phyloP scores from a whole-genome alignment of 805 yeast genomes.

The Nakazawaea siamensis region DNA sequence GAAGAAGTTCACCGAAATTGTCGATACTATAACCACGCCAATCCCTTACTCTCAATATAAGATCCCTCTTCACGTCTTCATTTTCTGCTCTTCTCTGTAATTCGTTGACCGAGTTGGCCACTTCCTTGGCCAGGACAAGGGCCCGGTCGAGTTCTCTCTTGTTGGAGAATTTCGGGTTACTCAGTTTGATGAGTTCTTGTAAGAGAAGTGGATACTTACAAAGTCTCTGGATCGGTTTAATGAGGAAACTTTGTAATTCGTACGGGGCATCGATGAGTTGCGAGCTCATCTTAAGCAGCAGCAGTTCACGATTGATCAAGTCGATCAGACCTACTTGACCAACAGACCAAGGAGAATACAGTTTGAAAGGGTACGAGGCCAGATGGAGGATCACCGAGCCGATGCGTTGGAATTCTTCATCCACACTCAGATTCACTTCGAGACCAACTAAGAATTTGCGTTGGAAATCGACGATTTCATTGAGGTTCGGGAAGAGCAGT shows the following conservation, averaged over 20 bases:
- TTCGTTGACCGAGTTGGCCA: slow-evolving; percentile 85
- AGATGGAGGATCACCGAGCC: slow-evolving; percentile 87
- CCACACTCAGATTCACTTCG: slow-evolving; percentile 78
- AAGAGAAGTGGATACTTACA: slow-evolving; percentile 88
- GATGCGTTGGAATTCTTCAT: slow-evolving; percentile 69
- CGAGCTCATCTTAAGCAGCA: slow-evolving; percentile 46
- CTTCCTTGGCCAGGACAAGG: slow-evolving; percentile 65
- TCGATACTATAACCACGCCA: slow-evolving; percentile 85
- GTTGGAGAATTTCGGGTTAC: slow-evolving; percentile 42
- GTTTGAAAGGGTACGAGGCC: slow-evolving; percentile 67
- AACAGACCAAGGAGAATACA: slow-evolving; percentile 91
- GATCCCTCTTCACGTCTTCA: slow-evolving; percentile 55
- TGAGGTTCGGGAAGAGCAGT: slow-evolving; percentile 75
- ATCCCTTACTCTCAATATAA: slow-evolving; percentile 69
- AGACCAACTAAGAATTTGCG: slow-evolving; percentile 80
- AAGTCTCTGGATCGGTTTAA: slow-evolving; percentile 94
- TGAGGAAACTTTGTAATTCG: slow-evolving; percentile 80
- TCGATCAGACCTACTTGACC: slow-evolving; percentile 86
- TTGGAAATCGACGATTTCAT: slow-evolving; percentile 84
- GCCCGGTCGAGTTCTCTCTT: slow-evolving; percentile 69
- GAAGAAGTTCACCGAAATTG: slow-evolving; percentile 79
- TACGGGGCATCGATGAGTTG: slow-evolving; percentile 71
- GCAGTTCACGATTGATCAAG: slow-evolving; percentile 56
- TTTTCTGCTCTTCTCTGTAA: slow-evolving; percentile 91
- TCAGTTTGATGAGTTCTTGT: slow-evolving; percentile 61